phyloP scores from a whole-genome alignment of 768 basidiomycete genomes.

The Pleurotus pulmonarius region DNA sequence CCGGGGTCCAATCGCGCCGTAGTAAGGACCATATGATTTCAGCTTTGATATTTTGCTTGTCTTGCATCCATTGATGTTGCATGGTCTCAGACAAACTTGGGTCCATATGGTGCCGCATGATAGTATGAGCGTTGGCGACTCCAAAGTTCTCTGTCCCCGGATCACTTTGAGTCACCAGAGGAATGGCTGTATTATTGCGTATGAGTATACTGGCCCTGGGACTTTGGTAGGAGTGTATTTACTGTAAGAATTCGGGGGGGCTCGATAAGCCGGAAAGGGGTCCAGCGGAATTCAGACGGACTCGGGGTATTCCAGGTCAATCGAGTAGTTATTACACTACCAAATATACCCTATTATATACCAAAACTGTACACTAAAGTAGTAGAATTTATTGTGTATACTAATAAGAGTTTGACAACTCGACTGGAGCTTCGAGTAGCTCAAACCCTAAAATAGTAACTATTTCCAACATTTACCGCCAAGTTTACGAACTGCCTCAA shows the following conservation, averaged over 20 bases:
- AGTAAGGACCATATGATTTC: slow-evolving; percentile 35
- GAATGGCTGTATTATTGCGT: slow-evolving; percentile 14
- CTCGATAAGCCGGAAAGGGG: too few relatives aligned
- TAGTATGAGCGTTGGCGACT: slow-evolving; percentile 39
- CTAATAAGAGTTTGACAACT: too few relatives aligned
- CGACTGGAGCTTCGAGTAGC: too few relatives aligned
- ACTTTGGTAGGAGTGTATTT: too few relatives aligned
- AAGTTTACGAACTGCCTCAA: slow-evolving; percentile 21
- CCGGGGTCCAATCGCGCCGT: slow-evolving; percentile 22
- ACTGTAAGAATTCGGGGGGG: too few relatives aligned
- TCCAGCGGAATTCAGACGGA: too few relatives aligned
- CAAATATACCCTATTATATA: too few relatives aligned
- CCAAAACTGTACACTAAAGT: too few relatives aligned
- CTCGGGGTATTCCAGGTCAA: too few relatives aligned
- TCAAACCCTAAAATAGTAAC: too few relatives aligned
- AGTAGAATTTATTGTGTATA: too few relatives aligned
- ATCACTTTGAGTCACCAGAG: slow-evolving; percentile 40
- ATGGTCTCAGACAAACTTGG: slow-evolving; percentile 21
- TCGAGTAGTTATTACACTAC: too few relatives aligned
- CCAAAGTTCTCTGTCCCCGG: slow-evolving; percentile 38
- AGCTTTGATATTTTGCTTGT: slow-evolving; percentile 29
- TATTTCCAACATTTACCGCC: slow-evolving; percentile 15
- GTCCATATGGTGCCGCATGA: slow-evolving; percentile 30
- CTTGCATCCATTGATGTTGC: slow-evolving; percentile 28
- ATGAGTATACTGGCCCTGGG: neutral